phyloP scores from a whole-genome alignment of 345 rosid species.

The Citrus trifoliata region DNA sequence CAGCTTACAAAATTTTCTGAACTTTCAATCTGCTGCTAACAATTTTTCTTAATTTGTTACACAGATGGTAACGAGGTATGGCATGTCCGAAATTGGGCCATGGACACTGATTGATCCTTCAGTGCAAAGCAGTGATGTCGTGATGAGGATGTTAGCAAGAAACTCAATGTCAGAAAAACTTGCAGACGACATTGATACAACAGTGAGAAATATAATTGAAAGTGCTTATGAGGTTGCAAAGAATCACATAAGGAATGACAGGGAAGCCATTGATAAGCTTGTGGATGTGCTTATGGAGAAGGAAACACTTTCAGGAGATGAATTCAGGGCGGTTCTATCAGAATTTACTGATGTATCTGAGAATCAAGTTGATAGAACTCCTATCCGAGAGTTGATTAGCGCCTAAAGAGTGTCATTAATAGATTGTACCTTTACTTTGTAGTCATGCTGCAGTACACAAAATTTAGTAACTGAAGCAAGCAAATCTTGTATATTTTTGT shows the following conservation, averaged over 20 bases:
- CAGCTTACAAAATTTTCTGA: too few species aligned
- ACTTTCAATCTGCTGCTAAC: neutral
- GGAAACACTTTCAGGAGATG: constrained; percentile 66
- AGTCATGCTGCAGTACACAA: neutral
- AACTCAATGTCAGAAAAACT: constrained; percentile 69
- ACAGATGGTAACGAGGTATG: constrained; percentile 77
- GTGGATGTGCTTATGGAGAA: constrained; percentile 72
- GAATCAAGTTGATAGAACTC: constrained; percentile 17
- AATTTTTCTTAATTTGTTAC: neutral
- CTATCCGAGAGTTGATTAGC: constrained; percentile 33
- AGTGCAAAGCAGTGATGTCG: constrained; percentile 47
- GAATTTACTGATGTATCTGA: constrained; percentile 39
- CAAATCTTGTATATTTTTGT: neutral
- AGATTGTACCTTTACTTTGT: neutral
- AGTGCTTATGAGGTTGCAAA: constrained; percentile 59
- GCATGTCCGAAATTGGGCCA: constrained; percentile 79
- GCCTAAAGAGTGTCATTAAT: constrained; percentile 23
- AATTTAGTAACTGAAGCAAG: neutral
- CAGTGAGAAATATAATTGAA: constrained; percentile 40
- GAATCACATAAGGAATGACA: constrained; percentile 46
- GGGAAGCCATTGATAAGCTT: constrained; percentile 69
- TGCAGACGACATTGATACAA: constrained; percentile 55
- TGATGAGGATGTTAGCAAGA: constrained; percentile 64
- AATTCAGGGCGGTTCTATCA: constrained; percentile 55
- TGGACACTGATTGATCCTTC: constrained; percentile 60